Base-by-base conservation (phyloP, 1,284 basidiomycete genomes). In the Flammula alnicola region DNA sequence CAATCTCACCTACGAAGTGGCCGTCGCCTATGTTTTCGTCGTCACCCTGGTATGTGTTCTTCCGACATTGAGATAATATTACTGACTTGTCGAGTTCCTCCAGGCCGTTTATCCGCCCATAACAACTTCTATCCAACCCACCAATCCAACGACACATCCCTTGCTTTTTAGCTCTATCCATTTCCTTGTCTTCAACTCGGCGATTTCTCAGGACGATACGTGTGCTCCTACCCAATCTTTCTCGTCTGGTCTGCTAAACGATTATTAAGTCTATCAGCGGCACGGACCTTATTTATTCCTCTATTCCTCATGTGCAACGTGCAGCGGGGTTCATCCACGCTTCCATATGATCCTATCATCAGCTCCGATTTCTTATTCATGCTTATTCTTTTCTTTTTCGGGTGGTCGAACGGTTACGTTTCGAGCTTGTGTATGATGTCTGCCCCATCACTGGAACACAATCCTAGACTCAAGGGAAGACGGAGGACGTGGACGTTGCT, bases 41-140 rank as follows among this genome's bases (percentile, higher is more conserved):
- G 79, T 92, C 30, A 95, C 93, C 9, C 70, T 96, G 63, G 92
- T 93, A 63, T 59, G 87, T 63, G 16, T 49, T 17, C 47, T 46
- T n/a, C 39, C 26, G 29, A 16, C 35, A 30, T 27, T 30, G 6
- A n/a, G 27, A 14, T 25, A 25, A 16, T 25, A 27, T 9, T 23
- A 36, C 29, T 37, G 30, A 12, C 36, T 44, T 31, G 47, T 27
- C 17, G 19, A 19, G 26, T 26, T 26, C 36, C 37, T 52, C 3
- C 53, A 95, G 93, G 79, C 91, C 25, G 84, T 95, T 33, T 95
- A 85, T 69, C 93, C 93, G 3, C 81, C 92, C 0, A 87, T 94
- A 49, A 94, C 93, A 3, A 81, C 85, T 3, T 87, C 86, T 0
- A 81, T 95, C 42, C 66, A 69, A 27, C 80, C 93, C 0, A 82